A percentile compares a stretch with the other conserved stretches of the same genome.
phyloP scores from a whole-genome alignment of 257 asterid species.

The Nicotiana obtusifolia region DNA sequence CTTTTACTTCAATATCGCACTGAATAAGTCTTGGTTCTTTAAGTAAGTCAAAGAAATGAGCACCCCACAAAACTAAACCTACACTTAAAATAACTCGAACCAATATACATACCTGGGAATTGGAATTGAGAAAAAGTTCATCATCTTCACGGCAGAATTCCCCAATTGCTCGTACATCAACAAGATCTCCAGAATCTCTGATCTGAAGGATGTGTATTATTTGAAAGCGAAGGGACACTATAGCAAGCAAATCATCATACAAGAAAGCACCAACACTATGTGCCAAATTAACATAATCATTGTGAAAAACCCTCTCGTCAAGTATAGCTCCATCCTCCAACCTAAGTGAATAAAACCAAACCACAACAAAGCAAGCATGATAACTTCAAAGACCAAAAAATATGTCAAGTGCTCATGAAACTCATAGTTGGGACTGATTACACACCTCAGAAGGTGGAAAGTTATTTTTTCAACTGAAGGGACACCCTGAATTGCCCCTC shows the following conservation, averaged over 20 bases:
- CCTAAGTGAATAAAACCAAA: constrained; percentile 33
- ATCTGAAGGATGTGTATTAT: constrained; percentile 92
- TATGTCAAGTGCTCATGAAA: constrained; percentile 1
- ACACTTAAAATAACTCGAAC: constrained; percentile 18
- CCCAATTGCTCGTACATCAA: constrained; percentile 76
- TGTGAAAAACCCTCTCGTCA: constrained; percentile 77
- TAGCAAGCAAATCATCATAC: constrained; percentile 90
- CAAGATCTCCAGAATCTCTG: constrained; percentile 89
- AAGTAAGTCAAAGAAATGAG: not conserved
- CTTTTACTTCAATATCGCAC: not conserved
- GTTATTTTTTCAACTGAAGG: constrained; percentile 87
- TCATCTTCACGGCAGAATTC: constrained; percentile 94
- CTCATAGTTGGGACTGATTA: constrained; percentile 16
- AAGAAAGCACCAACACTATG: constrained; percentile 84
- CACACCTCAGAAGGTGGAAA: constrained; percentile 91
- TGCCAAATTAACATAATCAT: constrained; percentile 86
- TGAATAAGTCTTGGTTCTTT: not conserved
- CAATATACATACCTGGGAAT: constrained; percentile 72
- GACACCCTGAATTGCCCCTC: constrained; percentile 88
- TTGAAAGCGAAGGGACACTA: constrained; percentile 91
- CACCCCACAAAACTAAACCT: not conserved
- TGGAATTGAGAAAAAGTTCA: constrained; percentile 83
- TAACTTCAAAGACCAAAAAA: not conserved
- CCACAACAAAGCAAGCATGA: constrained; percentile 17
- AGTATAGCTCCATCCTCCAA: constrained; percentile 88